Base-by-base conservation (phyloP, 1,284 basidiomycete genomes). In the Caloboletus firmus region DNA sequence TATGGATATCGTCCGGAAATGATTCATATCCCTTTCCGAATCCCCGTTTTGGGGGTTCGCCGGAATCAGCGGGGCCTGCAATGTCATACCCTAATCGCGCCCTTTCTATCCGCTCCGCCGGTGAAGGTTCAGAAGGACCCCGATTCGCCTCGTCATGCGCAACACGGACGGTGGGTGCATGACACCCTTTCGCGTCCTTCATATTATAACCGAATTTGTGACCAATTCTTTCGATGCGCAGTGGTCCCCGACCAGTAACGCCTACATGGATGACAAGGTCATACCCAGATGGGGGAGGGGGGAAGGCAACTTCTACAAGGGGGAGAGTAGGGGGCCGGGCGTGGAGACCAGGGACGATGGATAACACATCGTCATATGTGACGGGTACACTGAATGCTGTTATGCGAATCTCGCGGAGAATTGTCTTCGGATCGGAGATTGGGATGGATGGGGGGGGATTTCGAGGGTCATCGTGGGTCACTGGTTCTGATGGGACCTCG, bases 261-360 rank as follows among this genome's bases (percentile, higher is more conserved):
- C 88, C 87, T 35, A 90, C 74, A 62, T 90, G 87, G 60, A 90
- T 79, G 46, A 89, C 79, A 57, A 89, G 81, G 64, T 90, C 87
- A 62, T 85, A 90, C n/a, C 85, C 85, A 46, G 72, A 74, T 22
- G 72, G 67, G 2, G 85, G 85, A 39, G 73, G 53, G 12, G 74
- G 65, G 20, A 72, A 70, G 1, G 66, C 51, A 39, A 74, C 68
- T 17, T 67, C 66, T 34, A 68, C 55, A 30, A 63, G 44, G 6
- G 84, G 84, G 10, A 89, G 71, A 20, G 76, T 60, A 8, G 87
- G 87, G 0, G 88, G 87, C 6, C 79, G 75, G 15, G 77, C 72
- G 64, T 90, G 84, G 30, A 90, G 67, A 13, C 78, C 77, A 11
- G 88, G 84, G 0, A 84, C 77, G 49, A 74, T 73, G 42, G 76